Conservation (phyloP, 306 rosid species). For the Cicer judaicum region DNA sequence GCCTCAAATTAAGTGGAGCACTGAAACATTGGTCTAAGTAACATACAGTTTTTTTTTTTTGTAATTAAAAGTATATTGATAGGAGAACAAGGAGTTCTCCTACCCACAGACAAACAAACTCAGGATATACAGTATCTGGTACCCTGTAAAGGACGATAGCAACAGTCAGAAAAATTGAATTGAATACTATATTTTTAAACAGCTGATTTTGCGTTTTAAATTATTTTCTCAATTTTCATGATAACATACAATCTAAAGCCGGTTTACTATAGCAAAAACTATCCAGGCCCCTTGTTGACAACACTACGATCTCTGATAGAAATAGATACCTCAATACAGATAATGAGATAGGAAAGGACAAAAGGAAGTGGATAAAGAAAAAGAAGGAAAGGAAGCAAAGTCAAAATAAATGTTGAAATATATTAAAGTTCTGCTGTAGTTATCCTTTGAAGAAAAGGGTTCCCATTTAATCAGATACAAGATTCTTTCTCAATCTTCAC, state of each 20-base stretch:
- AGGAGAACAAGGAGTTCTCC: background rate
- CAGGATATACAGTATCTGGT: background rate
- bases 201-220: background rate
- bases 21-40: constrained; percentile 9
- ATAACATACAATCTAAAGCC: constrained; percentile 7
- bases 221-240: constrained; percentile 7
- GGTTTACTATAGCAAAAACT: constrained; percentile 15
- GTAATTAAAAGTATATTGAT: background rate
- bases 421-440: background rate
- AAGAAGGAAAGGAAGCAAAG: constrained; percentile 11
- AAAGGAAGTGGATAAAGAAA: constrained; percentile 11
- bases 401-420: constrained; percentile 32
- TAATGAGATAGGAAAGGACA: constrained; percentile 10
- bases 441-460: constrained; percentile 23
- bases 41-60: background rate
- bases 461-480: constrained; percentile 14
- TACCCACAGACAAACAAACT: background rate
- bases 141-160: background rate
- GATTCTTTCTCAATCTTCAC: constrained; percentile 26
- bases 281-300: background rate
- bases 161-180: background rate
- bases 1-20: constrained; percentile 16
- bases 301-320: constrained; percentile 13
- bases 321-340: background rate
- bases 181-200: background rate